These are phyloP conservation scores for Trypanosoma boissoni DNA, from an alignment of 208 protist species.

Conservation along the genomic window DNA sequence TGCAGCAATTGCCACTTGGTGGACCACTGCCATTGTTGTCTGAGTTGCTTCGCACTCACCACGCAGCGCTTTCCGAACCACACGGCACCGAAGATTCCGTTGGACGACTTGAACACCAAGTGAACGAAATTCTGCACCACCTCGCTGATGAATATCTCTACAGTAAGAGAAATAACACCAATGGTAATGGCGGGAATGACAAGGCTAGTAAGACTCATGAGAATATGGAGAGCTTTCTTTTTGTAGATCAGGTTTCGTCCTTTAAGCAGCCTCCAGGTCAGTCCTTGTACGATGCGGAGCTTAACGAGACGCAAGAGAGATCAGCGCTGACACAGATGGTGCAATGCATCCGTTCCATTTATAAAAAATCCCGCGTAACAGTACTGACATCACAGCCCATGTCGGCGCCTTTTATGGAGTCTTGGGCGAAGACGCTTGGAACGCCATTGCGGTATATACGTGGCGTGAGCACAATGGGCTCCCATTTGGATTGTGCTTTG, in stretches of 20 bases:
- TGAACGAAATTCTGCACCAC: conserved; percentile 49
- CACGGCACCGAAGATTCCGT: conserved; percentile 23
- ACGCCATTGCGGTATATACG: conserved; percentile 73
- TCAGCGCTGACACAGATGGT: conserved; percentile 86
- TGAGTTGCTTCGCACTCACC: conserved; percentile 28
- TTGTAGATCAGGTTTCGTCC: conserved; percentile 83
- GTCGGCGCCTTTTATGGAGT: conserved; percentile 49
- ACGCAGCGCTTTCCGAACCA: conserved; percentile 12
- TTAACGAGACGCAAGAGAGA: conserved; percentile 75
- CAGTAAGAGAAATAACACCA: no score
- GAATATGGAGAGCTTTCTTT: conserved; percentile 70
- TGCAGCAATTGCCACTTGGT: conserved; percentile 39
- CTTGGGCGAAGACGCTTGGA: conserved; percentile 62
- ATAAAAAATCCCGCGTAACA: conserved; percentile 57
- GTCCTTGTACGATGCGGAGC: conserved; percentile 81
- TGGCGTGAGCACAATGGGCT: conserved; percentile 72
- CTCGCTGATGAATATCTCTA: conserved; percentile 31
- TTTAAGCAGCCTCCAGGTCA: conserved; percentile 59
- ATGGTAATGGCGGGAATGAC: no score
- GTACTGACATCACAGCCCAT: conserved; percentile 69
- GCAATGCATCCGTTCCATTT: conserved; percentile 75
- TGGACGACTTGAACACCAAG: conserved; percentile 30
- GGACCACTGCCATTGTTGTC: conserved; percentile 19
- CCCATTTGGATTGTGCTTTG: conserved; percentile 82
- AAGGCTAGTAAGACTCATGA: conserved; percentile 15